These are phyloP conservation scores for Metarhizium guizhouense DNA, from an alignment of 2,329 filamentous ascomycete species.

Conservation along the genomic window DNA sequence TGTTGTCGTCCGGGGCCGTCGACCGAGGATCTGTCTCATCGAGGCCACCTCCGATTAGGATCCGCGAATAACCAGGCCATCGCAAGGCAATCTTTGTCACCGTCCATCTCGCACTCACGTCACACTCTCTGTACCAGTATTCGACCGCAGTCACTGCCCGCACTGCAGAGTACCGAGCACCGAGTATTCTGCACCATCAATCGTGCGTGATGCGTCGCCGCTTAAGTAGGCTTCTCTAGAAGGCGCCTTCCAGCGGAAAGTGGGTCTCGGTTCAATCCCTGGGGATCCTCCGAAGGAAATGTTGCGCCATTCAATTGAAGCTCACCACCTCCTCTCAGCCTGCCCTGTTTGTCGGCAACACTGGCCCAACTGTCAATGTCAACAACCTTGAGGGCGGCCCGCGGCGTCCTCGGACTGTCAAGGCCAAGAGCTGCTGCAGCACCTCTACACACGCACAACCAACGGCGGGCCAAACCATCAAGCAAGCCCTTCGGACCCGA, in stretches of 20 bases:
- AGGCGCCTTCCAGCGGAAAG: background rate
- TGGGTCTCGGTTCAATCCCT: background rate
- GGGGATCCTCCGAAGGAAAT: background rate
- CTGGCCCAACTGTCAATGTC: background rate
- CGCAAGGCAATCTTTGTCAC: too few relatives aligned
- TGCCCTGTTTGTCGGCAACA: background rate
- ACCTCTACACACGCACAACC: background rate
- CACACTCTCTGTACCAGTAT: too few relatives aligned
- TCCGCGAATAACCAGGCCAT: too few relatives aligned
- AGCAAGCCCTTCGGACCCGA: background rate
- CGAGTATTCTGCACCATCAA: too few relatives aligned
- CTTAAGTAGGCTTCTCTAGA: too few relatives aligned
- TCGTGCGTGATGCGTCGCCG: too few relatives aligned
- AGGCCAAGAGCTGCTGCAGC: background rate
- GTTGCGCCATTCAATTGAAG: too few relatives aligned
- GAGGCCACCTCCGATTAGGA: too few relatives aligned
- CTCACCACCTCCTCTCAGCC: background rate
- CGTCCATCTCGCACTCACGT: too few relatives aligned
- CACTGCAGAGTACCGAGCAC: too few relatives aligned
- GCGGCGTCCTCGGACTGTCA: constrained; percentile 2
- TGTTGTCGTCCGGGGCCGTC: background rate
- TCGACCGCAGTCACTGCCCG: too few relatives aligned
- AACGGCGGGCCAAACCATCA: background rate
- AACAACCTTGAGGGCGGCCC: background rate
- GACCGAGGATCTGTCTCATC: background rate